Evolutionary conservation across 2,329 filamentous ascomycete species (phyloP), one percentile per base, ranked within the genome.

Genomic region (Aspergillus ochraceus): DNA sequence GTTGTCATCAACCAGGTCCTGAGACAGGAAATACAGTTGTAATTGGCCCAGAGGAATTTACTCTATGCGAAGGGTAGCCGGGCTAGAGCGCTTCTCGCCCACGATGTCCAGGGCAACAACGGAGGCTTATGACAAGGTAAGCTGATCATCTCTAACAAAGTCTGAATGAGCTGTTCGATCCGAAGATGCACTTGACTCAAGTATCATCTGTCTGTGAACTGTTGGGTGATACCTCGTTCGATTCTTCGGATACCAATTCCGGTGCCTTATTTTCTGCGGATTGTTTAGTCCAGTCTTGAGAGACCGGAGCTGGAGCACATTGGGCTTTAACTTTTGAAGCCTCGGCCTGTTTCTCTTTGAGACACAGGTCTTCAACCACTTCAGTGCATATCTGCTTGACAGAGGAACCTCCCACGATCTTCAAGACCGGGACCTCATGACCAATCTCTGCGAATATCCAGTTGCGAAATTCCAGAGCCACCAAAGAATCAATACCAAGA

Each of bases 391-490:
- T 22, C 47, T 61, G 46, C 20, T 26, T 19, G 19, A 52, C 39
- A 17, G 60, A 61, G 12, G 49, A 54, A 12, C 60, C 60, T 24
- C 57, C 57, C 56, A 61, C 49, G 90, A 88, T 77, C 88, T 90
- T 73, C 88, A 80, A 55, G 88, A 74, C 79, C 55, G 36, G 65
- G 47, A 45, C n/a, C 12, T 61, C 60, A 22, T 39, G 20, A 10
- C 55, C 54, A 29, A 60, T 22, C 29, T 64, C 62, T 39, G 54
- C 56, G 36, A 49, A 57, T 11, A 64, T 51, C 66, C 64, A 68
- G 24, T 60, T 60, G 12, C 65, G 51, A 26, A 68, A 51, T 39
- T 69, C 64, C 24, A 66, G 56, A 11, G 58, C 66, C 17, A 65
- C 57, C 20, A 69, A 54, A 20, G 63, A 66, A 49, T 69, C 65